Percentiles rank a stretch among this genome's conserved stretches.
Evolutionary conservation across 2,329 filamentous ascomycete genomes (phyloP).

Genomic region (Colletotrichum sp.): DNA sequence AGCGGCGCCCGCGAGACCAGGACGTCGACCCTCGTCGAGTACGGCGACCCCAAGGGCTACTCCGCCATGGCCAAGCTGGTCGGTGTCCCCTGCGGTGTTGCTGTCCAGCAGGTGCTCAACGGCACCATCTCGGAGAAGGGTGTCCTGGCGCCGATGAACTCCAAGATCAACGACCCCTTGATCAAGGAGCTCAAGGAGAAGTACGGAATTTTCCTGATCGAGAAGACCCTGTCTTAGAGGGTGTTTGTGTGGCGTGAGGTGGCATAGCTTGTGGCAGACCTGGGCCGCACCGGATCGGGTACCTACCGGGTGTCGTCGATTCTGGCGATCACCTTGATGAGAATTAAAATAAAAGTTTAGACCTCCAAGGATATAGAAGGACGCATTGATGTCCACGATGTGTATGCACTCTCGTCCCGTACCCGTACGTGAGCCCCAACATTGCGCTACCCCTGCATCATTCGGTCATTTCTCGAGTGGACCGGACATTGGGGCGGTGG

Average conservation of each 20-base stretch:
- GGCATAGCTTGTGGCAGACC: not conserved
- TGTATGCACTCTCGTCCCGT: not conserved
- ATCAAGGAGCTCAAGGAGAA: conserved; percentile 81
- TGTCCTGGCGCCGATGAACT: conserved; percentile 78
- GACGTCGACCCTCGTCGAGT: conserved; percentile 82
- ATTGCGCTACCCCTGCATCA: not conserved
- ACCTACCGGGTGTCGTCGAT: not conserved
- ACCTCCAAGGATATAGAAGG: not conserved
- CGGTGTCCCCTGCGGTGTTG: conserved; percentile 65
- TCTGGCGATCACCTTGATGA: not conserved
- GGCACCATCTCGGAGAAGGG: conserved; percentile 76
- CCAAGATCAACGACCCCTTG: conserved; percentile 73
- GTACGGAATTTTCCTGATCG: conserved; percentile 75
- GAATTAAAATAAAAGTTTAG: not conserved
- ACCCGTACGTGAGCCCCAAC: not conserved
- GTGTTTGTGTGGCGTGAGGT: not conserved
- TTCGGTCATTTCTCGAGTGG: not conserved
- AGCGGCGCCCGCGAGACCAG: conserved; percentile 79
- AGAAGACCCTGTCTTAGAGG: conserved; percentile 62
- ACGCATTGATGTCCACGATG: not conserved
- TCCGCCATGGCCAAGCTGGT: conserved; percentile 85
- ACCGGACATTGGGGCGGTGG: not conserved
- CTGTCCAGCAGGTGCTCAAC: conserved; percentile 79
- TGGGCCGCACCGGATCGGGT: not conserved
- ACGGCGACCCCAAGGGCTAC: conserved; percentile 81